Evolutionary conservation across 1,139 yeast species (phyloP), one percentile per base, ranked within the genome.

Genomic region (Blastobotrys illinoisensis): DNA sequence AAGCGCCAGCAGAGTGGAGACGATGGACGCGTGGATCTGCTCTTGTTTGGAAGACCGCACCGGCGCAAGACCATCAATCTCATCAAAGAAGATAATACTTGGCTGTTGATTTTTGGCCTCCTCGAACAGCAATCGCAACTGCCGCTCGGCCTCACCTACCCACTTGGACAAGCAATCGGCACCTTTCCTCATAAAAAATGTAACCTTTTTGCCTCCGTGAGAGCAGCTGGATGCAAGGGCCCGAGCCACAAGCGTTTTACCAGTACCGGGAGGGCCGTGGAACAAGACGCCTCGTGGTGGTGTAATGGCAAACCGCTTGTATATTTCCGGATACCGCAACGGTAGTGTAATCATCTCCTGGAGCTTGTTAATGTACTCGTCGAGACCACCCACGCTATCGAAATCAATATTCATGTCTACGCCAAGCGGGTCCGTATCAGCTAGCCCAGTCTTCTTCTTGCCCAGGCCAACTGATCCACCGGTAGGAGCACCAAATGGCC

Each of bases 251-350:
- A 95, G 78, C 0, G 99, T 95, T 68, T 95, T 95, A 77, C 99
- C 99, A 0, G 99, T 95, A 62, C 99, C 99, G 1, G 99, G 99
- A 3, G 99, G 99, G 46, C 99, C 99, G 71, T 95, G 99, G 73
- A 95, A 95, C 54, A 95, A 73, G 1, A 95, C 99, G 59, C 99
- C 99, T 62, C 99, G 78, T 14, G 99, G 99, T 1, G 99, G 99
- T 0, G 97, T 89, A 40, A 93, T 90, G 54, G 83, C 85, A 67
- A 95, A 95, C 66, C 85, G 84, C 63, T 89, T 89, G 67, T 91
- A 95, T 18, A 95, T 79, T 68, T 95, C 99, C 0, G 99, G 99
- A 63, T 95, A 95, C 55, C 91, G 73, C 58, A 95, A 74, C 0
- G 99, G 99, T 56, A 95, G 74, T 0, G 96, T 90, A 9, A 95